Percentiles rank a stretch among this genome's conserved stretches.
Conservation (phyloP, 345 rosid species). For the Eucalyptus sp. region DNA sequence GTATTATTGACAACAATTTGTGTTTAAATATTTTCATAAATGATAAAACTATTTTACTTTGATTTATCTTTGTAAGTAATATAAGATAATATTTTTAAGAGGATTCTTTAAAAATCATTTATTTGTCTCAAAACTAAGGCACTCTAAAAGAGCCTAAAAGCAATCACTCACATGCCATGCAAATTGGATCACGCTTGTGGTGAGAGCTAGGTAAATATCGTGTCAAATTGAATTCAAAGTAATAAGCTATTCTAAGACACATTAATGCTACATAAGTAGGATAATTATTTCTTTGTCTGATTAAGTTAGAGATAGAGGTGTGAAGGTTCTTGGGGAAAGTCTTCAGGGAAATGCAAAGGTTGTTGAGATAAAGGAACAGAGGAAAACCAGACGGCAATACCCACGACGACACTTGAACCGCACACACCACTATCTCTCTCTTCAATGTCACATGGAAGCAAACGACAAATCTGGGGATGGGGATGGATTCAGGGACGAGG, state of each 20-base stretch:
- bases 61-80: too few species aligned
- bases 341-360: rapidly evolving
- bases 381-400: neutral
- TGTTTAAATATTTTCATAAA: too few species aligned
- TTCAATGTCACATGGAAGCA: neutral
- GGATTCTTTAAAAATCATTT: too few species aligned
- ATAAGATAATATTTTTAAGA: too few species aligned
- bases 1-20: too few species aligned
- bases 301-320: neutral
- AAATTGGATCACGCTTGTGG: neutral
- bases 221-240: neutral
- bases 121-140: too few species aligned
- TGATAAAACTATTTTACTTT: too few species aligned
- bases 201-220: neutral
- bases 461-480: neutral
- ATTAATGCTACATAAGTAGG: neutral
- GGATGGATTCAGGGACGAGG: neutral
- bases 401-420: neutral
- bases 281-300: too few species aligned
- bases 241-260: neutral
- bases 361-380: too few species aligned
- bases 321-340: too few species aligned
- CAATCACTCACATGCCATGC: neutral
- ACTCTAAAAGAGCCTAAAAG: neutral
- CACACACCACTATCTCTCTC: neutral